A percentile compares a stretch with the other conserved stretches of the same genome.
phyloP scores from a whole-genome alignment of 2,329 filamentous ascomycete species.

The Geoglossum cookeanum region DNA sequence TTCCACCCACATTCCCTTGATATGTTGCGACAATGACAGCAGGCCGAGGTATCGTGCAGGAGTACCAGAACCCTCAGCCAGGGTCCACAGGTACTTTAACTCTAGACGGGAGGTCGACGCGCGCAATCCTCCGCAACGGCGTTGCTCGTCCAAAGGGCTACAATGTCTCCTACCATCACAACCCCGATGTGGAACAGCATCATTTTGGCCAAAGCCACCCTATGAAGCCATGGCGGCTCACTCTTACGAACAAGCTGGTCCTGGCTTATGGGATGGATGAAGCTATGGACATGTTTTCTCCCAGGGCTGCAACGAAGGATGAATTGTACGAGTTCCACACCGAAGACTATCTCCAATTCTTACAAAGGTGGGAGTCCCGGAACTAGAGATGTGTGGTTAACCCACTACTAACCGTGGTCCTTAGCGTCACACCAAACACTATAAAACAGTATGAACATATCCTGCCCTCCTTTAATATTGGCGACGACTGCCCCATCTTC shows the following conservation, averaged over 20 bases:
- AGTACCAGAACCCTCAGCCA: slow-evolving; percentile 25
- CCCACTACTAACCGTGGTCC: slow-evolving; percentile 13
- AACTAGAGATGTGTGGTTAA: not conserved
- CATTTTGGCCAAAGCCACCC: slow-evolving; percentile 95
- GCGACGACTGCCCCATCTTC: slow-evolving; percentile 90
- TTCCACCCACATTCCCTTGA: not conserved
- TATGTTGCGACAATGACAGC: not conserved
- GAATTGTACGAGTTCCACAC: slow-evolving; percentile 79
- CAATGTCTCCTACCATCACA: slow-evolving; percentile 88
- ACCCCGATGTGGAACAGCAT: slow-evolving; percentile 84
- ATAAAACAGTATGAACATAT: slow-evolving; percentile 22
- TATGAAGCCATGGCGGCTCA: slow-evolving; percentile 97
- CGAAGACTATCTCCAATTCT: slow-evolving; percentile 76
- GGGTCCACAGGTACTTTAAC: slow-evolving; percentile 24
- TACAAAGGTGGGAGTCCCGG: slow-evolving; percentile 29
- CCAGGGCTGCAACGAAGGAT: slow-evolving; percentile 67
- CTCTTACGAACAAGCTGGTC: slow-evolving; percentile 84
- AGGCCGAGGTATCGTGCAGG: slow-evolving; percentile 22
- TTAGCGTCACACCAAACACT: slow-evolving; percentile 20
- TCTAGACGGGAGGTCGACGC: slow-evolving; percentile 30
- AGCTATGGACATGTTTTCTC: slow-evolving; percentile 86
- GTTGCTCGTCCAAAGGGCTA: slow-evolving; percentile 70
- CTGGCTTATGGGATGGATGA: slow-evolving; percentile 90
- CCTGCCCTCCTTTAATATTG: slow-evolving; percentile 57
- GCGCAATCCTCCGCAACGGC: slow-evolving; percentile 39